Conservation (phyloP, 805 yeast species). For the Sporopachydermia quercuum region DNA sequence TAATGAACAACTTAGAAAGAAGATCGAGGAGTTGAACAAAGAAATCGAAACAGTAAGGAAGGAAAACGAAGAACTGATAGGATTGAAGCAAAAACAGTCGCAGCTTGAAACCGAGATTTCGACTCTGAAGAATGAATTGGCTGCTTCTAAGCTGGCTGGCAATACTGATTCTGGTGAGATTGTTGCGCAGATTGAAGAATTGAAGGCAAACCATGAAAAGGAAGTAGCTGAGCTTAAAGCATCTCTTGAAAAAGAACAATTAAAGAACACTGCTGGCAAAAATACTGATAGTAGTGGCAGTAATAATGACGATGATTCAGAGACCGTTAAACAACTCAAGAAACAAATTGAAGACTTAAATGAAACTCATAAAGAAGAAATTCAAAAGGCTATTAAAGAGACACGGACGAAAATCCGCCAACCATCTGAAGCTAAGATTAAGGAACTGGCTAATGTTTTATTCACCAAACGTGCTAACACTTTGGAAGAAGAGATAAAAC, state of each 20-base stretch:
- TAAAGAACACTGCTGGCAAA: background rate
- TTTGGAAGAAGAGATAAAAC: background rate
- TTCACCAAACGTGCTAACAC: background rate
- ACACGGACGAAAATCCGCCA: conserved; percentile 22
- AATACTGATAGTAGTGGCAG: background rate
- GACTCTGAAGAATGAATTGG: conserved; percentile 7
- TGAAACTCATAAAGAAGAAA: conserved; percentile 9
- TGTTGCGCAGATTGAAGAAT: conserved; percentile 5
- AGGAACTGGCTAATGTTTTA: conserved; percentile 7
- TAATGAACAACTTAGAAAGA: conserved; percentile 15
- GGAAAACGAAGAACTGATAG: conserved; percentile 22
- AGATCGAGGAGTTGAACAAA: conserved; percentile 23
- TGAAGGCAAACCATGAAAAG: conserved; percentile 12
- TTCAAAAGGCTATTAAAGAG: conserved; percentile 13
- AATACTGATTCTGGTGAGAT: background rate
- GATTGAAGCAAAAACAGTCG: conserved; percentile 6
- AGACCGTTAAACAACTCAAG: background rate
- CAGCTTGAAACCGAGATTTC: conserved; percentile 7
- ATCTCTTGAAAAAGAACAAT: background rate
- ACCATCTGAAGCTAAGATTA: conserved; percentile 22
- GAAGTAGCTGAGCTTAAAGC: conserved; percentile 3
- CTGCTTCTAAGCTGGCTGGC: background rate
- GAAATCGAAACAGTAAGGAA: conserved; percentile 19
- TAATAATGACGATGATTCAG: background rate
- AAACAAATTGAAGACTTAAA: background rate